Percentiles rank a stretch among this genome's conserved stretches.
Evolutionary conservation across 2,329 filamentous ascomycete genomes (phyloP).

Genomic region (Colletotrichum cereale): DNA sequence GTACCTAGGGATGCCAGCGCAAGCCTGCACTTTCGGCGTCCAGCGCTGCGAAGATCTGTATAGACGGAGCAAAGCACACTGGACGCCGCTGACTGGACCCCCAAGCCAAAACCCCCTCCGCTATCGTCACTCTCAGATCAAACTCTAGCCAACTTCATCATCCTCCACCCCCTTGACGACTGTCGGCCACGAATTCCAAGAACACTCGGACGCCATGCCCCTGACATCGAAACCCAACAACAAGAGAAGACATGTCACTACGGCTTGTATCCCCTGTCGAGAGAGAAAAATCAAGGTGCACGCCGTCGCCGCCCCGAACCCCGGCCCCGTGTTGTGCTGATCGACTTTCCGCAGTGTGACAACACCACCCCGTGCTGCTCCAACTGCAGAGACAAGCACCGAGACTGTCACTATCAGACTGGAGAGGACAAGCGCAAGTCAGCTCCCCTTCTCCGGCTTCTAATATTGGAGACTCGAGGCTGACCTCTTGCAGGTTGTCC

Average conservation of each 20-base stretch:
- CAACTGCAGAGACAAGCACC: conserved; percentile 22
- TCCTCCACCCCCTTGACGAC: conserved; percentile 12
- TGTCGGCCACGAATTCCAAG: not conserved
- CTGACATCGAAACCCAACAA: conserved; percentile 18
- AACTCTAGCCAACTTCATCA: conserved; percentile 6
- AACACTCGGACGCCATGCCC: conserved; percentile 4
- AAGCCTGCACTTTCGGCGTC: not conserved
- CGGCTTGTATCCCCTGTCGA: conserved; percentile 57
- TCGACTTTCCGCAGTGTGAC: conserved; percentile 13
- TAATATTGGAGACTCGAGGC: not conserved
- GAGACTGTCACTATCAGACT: conserved; percentile 26
- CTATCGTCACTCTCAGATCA: conserved; percentile 7
- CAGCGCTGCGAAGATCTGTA: not conserved
- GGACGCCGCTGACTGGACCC: not conserved
- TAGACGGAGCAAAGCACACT: not conserved
- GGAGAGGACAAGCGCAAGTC: conserved; percentile 37
- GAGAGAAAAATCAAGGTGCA: conserved; percentile 59
- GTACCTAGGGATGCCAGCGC: too few species aligned
- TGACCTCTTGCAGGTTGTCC: conserved; percentile 12
- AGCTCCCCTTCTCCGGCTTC: not conserved
- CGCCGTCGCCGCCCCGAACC: not conserved
- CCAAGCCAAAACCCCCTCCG: conserved; percentile 1
- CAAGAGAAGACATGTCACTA: conserved; percentile 56
- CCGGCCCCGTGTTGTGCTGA: not conserved
- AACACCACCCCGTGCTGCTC: conserved; percentile 24